Evolutionary conservation across 2,329 filamentous ascomycete genomes (phyloP).

Genomic region (Cytospora paraplurivora): DNA sequence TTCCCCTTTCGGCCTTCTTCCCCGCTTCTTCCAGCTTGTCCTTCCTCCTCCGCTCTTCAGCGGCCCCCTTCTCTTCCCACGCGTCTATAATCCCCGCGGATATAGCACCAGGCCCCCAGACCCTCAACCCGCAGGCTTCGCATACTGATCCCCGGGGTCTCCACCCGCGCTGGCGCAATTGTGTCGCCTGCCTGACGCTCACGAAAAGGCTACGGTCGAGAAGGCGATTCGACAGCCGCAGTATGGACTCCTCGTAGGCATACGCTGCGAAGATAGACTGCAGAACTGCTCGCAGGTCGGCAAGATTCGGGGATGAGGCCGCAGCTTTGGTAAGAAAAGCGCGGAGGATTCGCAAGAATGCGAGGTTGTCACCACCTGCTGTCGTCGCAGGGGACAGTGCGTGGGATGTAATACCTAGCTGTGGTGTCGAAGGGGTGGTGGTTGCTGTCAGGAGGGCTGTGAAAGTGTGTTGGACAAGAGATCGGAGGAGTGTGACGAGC

Average conservation of each 20-base stretch:
- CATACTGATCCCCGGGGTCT: slow-evolving; percentile 83
- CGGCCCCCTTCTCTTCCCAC: slow-evolving; percentile 68
- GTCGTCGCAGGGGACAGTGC: slow-evolving; percentile 35
- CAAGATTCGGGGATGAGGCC: slow-evolving; percentile 78
- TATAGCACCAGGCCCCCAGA: slow-evolving; percentile 83
- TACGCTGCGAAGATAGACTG: slow-evolving; percentile 93
- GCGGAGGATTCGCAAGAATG: slow-evolving; percentile 85
- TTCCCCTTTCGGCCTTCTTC: slow-evolving; percentile 25
- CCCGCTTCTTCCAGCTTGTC: slow-evolving; percentile 43
- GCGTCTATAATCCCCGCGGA: slow-evolving; percentile 76
- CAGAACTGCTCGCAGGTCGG: slow-evolving; percentile 82
- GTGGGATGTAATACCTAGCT: slow-evolving; percentile 36
- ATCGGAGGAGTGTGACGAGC: slow-evolving; percentile 69
- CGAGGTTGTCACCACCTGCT: slow-evolving; percentile 58
- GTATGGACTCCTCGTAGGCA: slow-evolving; percentile 88
- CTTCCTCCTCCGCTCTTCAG: slow-evolving; percentile 49
- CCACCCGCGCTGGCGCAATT: slow-evolving; percentile 83
- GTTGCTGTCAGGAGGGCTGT: slow-evolving; percentile 81
- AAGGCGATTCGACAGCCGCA: slow-evolving; percentile 81
- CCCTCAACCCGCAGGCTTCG: slow-evolving; percentile 77
- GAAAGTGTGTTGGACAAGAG: slow-evolving; percentile 86
- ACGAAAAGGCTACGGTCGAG: slow-evolving; percentile 88
- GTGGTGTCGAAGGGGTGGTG: slow-evolving; percentile 50
- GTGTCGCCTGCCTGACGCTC: slow-evolving; percentile 73
- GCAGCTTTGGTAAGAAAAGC: slow-evolving; percentile 86